Base-by-base conservation (phyloP, 306 rosid genomes). In the Quillaja saponaria region DNA sequence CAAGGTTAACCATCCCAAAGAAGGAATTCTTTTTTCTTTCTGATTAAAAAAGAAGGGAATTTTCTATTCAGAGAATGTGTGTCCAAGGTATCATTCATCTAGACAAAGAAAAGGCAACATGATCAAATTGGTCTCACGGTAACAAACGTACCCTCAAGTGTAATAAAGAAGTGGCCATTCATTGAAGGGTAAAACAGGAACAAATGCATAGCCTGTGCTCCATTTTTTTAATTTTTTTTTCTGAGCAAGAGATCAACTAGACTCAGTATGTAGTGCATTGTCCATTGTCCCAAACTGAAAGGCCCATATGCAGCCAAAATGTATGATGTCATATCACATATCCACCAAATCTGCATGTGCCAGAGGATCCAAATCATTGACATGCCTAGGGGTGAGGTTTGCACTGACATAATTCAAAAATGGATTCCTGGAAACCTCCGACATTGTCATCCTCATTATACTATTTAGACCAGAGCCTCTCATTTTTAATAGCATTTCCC, bases 401-500 rank as follows among this genome's bases (percentile, higher is more conserved):
- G 61, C 65, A 76, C 41, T 50, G 51, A 51, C 20, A 52, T 49
- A 19, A 48, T 64, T 51, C 50, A 38, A 38, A 57, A 14, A 44
- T 39, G 31, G 51, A 67, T 51, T 68, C 64, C 51, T 58, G 57
- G 71, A 75, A 68, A 59, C 63, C 49, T 41, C 13, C 34, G 74
- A 55, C 62, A 58, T 37, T 34, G 47, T 71, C 71, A 49, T 47
- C 63, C 55, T 51, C 44, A 64, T 61, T 58, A 69, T 45, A 44
- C 58, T 63, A 44, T 28, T 53, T 72, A 34, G 61, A 17, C 69
- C 53, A 13, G 50, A 25, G 51, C 69, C 69, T 52, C 58, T 55
- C 74, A 53, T 68, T 78, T 58, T 64, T 42, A 44, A 49, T 71
- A 70, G 56, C 79, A 60, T 75, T 69, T 77, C 71, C 68, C 61